Evolutionary conservation across 2,329 filamentous ascomycete genomes (phyloP).

Genomic region (Trichoderma simmonsii): DNA sequence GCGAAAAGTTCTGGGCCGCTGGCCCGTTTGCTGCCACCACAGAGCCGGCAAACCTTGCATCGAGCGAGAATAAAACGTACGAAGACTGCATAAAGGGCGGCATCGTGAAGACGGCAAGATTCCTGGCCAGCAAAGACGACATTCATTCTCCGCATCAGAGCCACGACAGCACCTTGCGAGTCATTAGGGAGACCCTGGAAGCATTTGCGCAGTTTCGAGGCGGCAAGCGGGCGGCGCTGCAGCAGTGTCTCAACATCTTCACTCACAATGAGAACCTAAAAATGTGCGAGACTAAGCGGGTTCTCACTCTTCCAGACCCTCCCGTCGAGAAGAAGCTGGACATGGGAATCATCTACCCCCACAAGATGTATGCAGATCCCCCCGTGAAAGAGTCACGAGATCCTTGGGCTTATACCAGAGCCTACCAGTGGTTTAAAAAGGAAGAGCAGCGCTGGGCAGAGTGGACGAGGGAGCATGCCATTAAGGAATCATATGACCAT

Average conservation of each 20-base stretch:
- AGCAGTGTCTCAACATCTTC: conserved; percentile 40
- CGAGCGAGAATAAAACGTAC: conserved; percentile 36
- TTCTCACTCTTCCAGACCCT: conserved; percentile 35
- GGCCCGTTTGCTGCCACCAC: neutral
- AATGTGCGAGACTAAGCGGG: conserved; percentile 36
- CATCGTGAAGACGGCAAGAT: conserved; percentile 22
- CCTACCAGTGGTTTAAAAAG: conserved; percentile 24
- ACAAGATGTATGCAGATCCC: conserved; percentile 22
- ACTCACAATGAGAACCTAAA: conserved; percentile 37
- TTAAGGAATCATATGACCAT: conserved; percentile 23
- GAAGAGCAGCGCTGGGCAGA: conserved; percentile 24
- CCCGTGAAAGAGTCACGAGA: conserved; percentile 27
- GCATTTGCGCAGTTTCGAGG: conserved; percentile 39
- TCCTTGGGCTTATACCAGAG: conserved; percentile 29
- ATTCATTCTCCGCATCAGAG: neutral
- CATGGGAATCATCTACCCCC: conserved; percentile 25
- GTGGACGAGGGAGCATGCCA: conserved; percentile 20
- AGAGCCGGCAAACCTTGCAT: conserved; percentile 32
- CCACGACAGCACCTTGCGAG: neutral
- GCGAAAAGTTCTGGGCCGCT: conserved; percentile 2
- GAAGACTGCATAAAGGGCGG: conserved; percentile 31
- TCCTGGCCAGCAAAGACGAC: conserved; percentile 3
- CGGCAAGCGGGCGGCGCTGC: conserved; percentile 44
- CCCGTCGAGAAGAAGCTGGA: conserved; percentile 15
- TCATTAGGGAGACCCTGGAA: conserved; percentile 22